phyloP scores from a whole-genome alignment of 306 rosid species.

The Pterocarpus macrocarpus region DNA sequence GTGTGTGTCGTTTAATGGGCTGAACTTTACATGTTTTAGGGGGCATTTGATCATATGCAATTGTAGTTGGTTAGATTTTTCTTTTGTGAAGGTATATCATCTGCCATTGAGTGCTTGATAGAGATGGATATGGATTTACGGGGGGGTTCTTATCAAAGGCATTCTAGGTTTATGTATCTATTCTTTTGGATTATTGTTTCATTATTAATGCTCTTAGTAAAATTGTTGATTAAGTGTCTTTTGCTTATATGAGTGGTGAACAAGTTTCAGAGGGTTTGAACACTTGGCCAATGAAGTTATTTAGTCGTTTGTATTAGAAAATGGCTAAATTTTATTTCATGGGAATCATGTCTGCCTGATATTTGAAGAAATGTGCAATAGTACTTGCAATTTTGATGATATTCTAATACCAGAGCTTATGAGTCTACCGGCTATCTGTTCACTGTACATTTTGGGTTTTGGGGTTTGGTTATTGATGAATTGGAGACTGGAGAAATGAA shows the following conservation, averaged over 20 bases:
- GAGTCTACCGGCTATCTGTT: neutral
- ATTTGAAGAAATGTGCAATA: conserved; percentile 3
- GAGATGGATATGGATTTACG: too few relatives aligned
- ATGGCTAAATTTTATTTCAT: neutral
- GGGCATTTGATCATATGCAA: too few relatives aligned
- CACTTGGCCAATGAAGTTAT: neutral
- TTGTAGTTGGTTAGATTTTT: too few relatives aligned
- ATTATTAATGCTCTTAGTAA: too few relatives aligned
- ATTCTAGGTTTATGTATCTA: too few relatives aligned
- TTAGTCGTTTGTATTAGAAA: neutral
- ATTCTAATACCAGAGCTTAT: neutral
- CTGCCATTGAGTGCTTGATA: too few relatives aligned
- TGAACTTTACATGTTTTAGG: too few relatives aligned
- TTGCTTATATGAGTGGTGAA: neutral
- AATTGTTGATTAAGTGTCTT: neutral
- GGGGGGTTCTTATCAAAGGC: too few relatives aligned
- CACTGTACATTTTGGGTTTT: neutral
- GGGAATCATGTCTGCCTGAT: conserved; percentile 17
- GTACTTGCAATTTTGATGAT: neutral
- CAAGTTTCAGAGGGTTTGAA: neutral
- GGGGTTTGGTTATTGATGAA: neutral
- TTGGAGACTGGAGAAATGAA: neutral
- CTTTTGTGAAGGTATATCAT: too few relatives aligned
- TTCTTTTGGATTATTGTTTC: too few relatives aligned
- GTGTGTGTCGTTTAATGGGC: too few relatives aligned